These are phyloP conservation scores for Trametes cubensis DNA, from an alignment of 768 basidiomycete species.

Conservation along the genomic window DNA sequence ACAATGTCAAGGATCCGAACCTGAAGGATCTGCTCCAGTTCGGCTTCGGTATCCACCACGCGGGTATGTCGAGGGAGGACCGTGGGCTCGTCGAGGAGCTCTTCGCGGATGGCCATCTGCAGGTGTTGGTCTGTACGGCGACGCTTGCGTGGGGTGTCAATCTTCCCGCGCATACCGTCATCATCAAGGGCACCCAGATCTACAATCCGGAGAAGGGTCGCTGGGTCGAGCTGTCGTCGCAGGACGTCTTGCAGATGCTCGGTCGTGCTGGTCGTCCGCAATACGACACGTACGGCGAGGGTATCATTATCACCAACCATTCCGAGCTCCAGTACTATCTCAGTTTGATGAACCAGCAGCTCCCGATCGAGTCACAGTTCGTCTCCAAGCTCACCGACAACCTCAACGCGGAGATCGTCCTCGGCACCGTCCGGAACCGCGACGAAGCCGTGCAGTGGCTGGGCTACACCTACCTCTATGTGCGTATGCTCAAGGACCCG, in stretches of 20 bases:
- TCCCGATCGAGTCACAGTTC: slow-evolving; percentile 96
- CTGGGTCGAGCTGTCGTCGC: slow-evolving; percentile 93
- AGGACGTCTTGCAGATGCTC: slow-evolving; percentile 98
- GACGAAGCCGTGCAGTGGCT: slow-evolving; percentile 98
- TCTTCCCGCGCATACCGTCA: slow-evolving; percentile 94
- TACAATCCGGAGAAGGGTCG: slow-evolving; percentile 99
- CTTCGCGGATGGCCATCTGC: slow-evolving; percentile 89
- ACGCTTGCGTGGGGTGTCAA: slow-evolving; percentile 99
- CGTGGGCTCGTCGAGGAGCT: slow-evolving; percentile 92
- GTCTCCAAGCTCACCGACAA: slow-evolving; percentile 92
- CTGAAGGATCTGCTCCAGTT: slow-evolving; percentile 91
- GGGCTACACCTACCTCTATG: slow-evolving; percentile 90
- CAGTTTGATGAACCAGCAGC: slow-evolving; percentile 92
- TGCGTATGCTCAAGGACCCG: slow-evolving; percentile 89
- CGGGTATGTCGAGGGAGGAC: slow-evolving; percentile 92
- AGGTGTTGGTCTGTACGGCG: slow-evolving; percentile 95
- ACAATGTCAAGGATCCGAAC: slow-evolving; percentile 79
- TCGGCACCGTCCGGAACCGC: slow-evolving; percentile 91
- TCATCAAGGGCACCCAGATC: slow-evolving; percentile 99
- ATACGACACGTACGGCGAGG: slow-evolving; percentile 96
- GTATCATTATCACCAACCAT: slow-evolving; percentile 98
- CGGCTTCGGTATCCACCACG: slow-evolving; percentile 97
- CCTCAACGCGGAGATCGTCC: slow-evolving; percentile 94
- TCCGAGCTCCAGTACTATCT: slow-evolving; percentile 97
- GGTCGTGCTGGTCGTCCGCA: slow-evolving; percentile 97